Conservation (phyloP, 2,329 filamentous ascomycete species). For the Fusarium protoensiforme region DNA sequence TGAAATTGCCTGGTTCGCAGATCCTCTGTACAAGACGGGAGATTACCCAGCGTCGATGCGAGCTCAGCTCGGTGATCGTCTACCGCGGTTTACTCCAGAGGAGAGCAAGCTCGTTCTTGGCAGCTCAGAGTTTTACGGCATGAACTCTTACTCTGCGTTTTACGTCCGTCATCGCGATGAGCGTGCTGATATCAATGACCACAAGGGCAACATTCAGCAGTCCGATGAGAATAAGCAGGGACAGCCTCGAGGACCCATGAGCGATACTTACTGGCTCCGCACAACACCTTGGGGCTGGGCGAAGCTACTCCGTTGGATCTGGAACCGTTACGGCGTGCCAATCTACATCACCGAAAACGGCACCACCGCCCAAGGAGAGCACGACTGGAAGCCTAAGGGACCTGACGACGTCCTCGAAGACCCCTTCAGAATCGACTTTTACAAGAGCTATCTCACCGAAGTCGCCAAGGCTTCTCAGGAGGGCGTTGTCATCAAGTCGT, state of each 20-base stretch:
- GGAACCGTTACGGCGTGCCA: conserved; percentile 52
- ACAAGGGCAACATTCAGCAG: conserved; percentile 53
- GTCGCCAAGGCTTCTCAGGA: conserved; percentile 51
- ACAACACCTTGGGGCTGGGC: conserved; percentile 52
- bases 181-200: conserved; percentile 52
- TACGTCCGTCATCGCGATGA: conserved; percentile 49
- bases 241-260: conserved; percentile 48
- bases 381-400: conserved; percentile 45
- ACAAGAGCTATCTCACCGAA: conserved; percentile 51
- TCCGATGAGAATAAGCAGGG: conserved; percentile 49
- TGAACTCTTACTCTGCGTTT: conserved; percentile 57
- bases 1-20: conserved; percentile 55
- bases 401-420: conserved; percentile 51
- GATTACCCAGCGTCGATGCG: conserved; percentile 55
- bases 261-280: conserved; percentile 53
- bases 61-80: conserved; percentile 50
- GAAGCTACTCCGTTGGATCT: conserved; percentile 54
- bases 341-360: conserved; percentile 58
- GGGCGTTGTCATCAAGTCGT: conserved; percentile 52
- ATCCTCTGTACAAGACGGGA: conserved; percentile 50
- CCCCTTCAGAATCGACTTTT: conserved; percentile 52
- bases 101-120: conserved; percentile 52
- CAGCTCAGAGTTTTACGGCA: conserved; percentile 54
- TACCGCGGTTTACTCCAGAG: conserved; percentile 52
- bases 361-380: conserved; percentile 53